phyloP scores from a whole-genome alignment of 352 stramenopile genomes.

The Pythium monospermum region DNA sequence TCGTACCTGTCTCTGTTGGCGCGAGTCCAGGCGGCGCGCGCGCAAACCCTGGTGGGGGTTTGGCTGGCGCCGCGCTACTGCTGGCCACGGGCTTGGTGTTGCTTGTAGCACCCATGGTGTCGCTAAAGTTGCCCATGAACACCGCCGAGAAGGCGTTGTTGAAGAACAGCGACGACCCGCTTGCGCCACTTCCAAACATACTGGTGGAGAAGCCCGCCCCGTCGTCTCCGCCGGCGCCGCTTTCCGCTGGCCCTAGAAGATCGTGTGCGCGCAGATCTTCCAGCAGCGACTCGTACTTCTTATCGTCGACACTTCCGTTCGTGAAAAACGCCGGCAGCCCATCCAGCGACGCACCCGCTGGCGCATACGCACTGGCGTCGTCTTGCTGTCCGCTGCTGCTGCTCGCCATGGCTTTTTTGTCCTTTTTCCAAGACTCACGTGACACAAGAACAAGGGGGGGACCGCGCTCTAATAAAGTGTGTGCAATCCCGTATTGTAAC shows the following conservation, averaged over 20 bases:
- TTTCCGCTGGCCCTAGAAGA: constrained; percentile 65
- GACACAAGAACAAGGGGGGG: neutral
- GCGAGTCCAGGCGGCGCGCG: constrained; percentile 47
- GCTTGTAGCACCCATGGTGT: constrained; percentile 15
- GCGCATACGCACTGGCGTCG: constrained; percentile 22
- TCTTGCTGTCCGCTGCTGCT: neutral
- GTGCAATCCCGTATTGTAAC: neutral
- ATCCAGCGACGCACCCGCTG: constrained; percentile 29
- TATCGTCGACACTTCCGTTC: constrained; percentile 74
- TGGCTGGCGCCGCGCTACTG: constrained; percentile 6
- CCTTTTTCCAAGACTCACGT: too few species aligned
- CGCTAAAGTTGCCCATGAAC: constrained; percentile 79
- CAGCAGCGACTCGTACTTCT: constrained; percentile 84
- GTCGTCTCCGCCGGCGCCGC: constrained; percentile 13
- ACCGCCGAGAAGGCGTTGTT: constrained; percentile 81
- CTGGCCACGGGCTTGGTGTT: constrained; percentile 1
- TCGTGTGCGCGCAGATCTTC: constrained; percentile 81
- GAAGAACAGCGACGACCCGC: constrained; percentile 75
- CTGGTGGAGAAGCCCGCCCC: constrained; percentile 8
- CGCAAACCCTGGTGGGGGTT: constrained; percentile 50
- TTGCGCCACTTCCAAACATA: constrained; percentile 13
- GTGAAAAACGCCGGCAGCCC: constrained; percentile 73
- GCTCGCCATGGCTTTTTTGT: neutral
- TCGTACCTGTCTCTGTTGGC: constrained; percentile 34
- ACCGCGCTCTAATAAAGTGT: constrained; percentile 3